Evolutionary conservation across 805 yeast genomes (phyloP).

Genomic region (Yamadazyma insecticola): DNA sequence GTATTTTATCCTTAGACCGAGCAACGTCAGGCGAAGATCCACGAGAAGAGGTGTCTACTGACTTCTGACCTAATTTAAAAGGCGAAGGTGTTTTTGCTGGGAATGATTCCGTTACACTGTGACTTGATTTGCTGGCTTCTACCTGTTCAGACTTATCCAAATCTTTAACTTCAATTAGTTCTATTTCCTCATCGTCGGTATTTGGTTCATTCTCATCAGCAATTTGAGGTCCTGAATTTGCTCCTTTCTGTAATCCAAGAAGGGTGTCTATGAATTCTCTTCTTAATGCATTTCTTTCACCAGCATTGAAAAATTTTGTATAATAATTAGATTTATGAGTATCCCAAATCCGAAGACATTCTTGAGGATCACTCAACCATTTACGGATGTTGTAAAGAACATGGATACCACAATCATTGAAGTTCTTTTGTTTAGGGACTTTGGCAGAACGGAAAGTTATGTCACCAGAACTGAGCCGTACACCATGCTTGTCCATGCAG

Average conservation of each 20-base stretch:
- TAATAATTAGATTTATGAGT: slow-evolving; percentile 3
- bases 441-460: slow-evolving; percentile 46
- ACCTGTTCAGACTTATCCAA: too few relatives aligned
- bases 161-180: slow-evolving; percentile 4
- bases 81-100: too few relatives aligned
- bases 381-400: slow-evolving; percentile 68
- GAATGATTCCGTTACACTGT: too few relatives aligned
- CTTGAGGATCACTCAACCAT: slow-evolving; percentile 47
- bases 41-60: too few relatives aligned
- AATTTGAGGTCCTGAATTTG: slow-evolving; percentile 3
- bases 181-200: slow-evolving; percentile 5
- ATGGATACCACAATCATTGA: slow-evolving; percentile 93
- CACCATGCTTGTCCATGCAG: slow-evolving; percentile 58
- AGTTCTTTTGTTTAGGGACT: slow-evolving; percentile 83
- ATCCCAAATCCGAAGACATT: slow-evolving; percentile 50
- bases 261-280: slow-evolving; percentile 20
- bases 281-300: slow-evolving; percentile 26
- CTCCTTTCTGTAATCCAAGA: slow-evolving; percentile 22
- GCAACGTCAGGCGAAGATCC: too few relatives aligned
- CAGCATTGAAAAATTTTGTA: slow-evolving; percentile 19
- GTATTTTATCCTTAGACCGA: too few relatives aligned
- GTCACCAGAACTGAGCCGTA: slow-evolving; percentile 41
- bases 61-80: too few relatives aligned
- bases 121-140: too few relatives aligned
- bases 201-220: slow-evolving; percentile 16